A percentile compares a stretch with the other conserved stretches of the same genome.
Evolutionary conservation across 73 alveolate genomes (phyloP).

Genomic region (Breviolum minutum): DNA sequence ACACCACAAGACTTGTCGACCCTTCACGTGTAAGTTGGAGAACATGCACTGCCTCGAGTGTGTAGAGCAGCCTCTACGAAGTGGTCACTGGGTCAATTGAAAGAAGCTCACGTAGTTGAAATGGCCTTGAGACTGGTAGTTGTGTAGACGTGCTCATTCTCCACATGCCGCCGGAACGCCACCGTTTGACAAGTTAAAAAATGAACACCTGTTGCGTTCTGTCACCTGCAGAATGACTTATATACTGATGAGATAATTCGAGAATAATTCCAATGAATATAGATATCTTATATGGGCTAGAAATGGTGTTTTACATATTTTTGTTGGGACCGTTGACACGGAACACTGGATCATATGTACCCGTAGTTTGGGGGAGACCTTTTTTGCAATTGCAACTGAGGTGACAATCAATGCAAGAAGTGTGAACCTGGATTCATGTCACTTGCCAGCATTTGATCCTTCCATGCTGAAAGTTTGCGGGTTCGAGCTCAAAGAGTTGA

Average conservation of each 20-base stretch:
- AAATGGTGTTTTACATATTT: too few species aligned
- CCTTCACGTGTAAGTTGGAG: constrained; percentile 17
- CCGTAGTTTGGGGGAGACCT: neutral
- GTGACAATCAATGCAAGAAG: constrained; percentile 58
- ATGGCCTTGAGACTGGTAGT: neutral
- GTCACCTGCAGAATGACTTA: neutral
- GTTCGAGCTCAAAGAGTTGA: neutral
- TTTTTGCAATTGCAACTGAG: neutral
- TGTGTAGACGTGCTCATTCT: neutral
- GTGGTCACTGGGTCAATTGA: neutral
- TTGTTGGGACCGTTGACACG: too few species aligned
- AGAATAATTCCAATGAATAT: too few species aligned
- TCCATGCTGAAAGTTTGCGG: neutral
- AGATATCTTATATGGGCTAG: too few species aligned
- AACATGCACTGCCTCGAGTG: constrained; percentile 40
- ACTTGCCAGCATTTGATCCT: neutral
- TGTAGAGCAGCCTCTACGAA: constrained; percentile 53
- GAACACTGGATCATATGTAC: too few species aligned
- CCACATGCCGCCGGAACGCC: neutral
- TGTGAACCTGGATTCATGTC: constrained; percentile 58
- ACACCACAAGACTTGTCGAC: constrained; percentile 48
- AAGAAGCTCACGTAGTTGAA: too few species aligned
- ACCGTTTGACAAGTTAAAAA: neutral
- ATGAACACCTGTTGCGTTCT: too few species aligned
- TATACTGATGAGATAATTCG: neutral